Base-by-base conservation (phyloP, 2,329 filamentous ascomycete species). In the Talaromyces sp. region DNA sequence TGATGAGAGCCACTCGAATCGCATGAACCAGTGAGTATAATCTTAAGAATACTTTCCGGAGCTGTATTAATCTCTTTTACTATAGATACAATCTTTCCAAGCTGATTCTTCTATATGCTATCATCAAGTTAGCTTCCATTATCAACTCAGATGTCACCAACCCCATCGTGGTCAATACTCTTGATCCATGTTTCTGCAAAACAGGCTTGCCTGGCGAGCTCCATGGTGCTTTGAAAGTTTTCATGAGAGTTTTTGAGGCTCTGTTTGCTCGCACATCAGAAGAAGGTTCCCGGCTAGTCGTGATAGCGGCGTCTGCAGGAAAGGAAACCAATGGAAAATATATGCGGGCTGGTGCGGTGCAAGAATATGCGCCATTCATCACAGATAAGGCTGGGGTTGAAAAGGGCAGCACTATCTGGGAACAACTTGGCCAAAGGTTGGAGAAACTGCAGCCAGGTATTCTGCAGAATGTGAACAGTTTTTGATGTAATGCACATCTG, bases 121-220 rank as follows among this genome's bases (percentile, higher is more conserved):
- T 40, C 30, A 40, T 27, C 53, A 56, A 56, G 33, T 18, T 40
- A 56, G 23, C 53, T 14, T 56, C 53, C 33, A 40, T 56, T 36
- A 18, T 56, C 16, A 36, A 56, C 10, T 56, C 53, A 23, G n/a
- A 40, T 27, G 33, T 27, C 31, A 23, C 52, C n/a, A 54, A 54
- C 52, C 52, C 53, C 8, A 40, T 56, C 27, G 53, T 56, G 23
- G 40, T 56, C 31, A 56, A 56, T 10, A 4, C n/a, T 16, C 53
- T 56, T 23, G 53, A 56, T 40, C 53, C 53, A 9, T 56, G 53
- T 23, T 56, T 56, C 33, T 56, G 53, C 18, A 56, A 56, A 56
- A 56, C 53, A 18, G 33, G 53, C 10, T 23, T 56, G 27, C 18
- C n/a, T 18, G 14, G 33, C 4, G 28, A 27, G 10, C 10, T 56